These are phyloP conservation scores for Silene latifolia DNA, from an alignment of 148 eudicot genomes.

Conservation along the genomic window DNA sequence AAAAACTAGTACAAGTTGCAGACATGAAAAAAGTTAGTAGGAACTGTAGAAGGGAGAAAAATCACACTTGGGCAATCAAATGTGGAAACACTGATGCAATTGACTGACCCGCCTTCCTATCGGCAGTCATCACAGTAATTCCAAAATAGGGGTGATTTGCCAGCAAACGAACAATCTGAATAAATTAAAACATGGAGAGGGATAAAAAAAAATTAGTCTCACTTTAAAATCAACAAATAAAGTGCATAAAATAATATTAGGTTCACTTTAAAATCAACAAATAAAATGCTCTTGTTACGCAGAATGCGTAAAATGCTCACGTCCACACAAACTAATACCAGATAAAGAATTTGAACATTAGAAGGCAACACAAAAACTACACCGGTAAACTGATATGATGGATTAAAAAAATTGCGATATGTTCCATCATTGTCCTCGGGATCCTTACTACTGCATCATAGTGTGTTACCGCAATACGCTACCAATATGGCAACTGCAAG, in stretches of 20 bases:
- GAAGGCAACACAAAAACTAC: too few species aligned
- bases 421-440: too few species aligned
- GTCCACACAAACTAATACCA: background rate
- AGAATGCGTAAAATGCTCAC: background rate
- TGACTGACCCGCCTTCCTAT: slow-evolving; percentile 96
- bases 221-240: background rate
- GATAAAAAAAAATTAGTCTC: background rate
- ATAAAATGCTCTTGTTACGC: background rate
- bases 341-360: too few species aligned
- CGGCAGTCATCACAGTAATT: slow-evolving; percentile 91
- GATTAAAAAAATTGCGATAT: too few species aligned
- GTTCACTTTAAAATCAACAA: slow-evolving; percentile 1
- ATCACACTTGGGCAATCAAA: slow-evolving; percentile 60
- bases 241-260: background rate
- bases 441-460: too few species aligned
- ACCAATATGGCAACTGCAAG: too few species aligned
- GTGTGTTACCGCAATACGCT: too few species aligned
- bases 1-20: background rate
- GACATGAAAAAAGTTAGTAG: background rate
- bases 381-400: too few species aligned
- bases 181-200: background rate
- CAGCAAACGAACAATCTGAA: slow-evolving; percentile 78
- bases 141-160: slow-evolving; percentile 75
- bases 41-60: background rate
- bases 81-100: slow-evolving; percentile 94